phyloP scores from a whole-genome alignment of 441 rosid genomes.

The Populus hybrid region DNA sequence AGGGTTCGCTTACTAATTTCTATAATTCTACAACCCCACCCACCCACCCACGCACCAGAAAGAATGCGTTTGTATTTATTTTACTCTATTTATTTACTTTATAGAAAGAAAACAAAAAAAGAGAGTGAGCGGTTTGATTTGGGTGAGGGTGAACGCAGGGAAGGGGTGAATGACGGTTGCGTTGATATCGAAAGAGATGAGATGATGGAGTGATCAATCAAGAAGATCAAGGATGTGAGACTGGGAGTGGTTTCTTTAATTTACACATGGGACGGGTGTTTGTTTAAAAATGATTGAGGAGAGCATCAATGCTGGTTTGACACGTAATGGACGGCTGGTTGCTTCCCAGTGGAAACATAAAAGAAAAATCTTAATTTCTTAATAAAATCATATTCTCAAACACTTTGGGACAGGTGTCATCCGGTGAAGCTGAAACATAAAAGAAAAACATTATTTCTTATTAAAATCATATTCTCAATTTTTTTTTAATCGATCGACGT shows the following conservation, averaged over 20 bases:
- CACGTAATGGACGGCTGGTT: not conserved
- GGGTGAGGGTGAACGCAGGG: not conserved
- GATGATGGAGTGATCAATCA: not conserved
- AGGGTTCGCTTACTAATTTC: too few relatives aligned
- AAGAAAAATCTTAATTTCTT: too few relatives aligned
- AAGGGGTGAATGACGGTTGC: not conserved
- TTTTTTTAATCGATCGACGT: too few relatives aligned
- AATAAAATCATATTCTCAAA: too few relatives aligned
- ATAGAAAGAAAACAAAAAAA: not conserved
- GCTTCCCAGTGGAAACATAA: not conserved
- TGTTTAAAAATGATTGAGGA: too few relatives aligned
- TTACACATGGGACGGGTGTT: not conserved
- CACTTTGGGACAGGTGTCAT: too few relatives aligned
- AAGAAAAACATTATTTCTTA: too few relatives aligned
- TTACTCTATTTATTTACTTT: not conserved
- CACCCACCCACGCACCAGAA: not conserved
- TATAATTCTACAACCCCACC: not conserved
- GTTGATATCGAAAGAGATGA: not conserved
- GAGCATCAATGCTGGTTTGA: not conserved
- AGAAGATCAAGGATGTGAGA: not conserved
- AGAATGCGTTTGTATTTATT: not conserved
- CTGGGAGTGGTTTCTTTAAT: not conserved
- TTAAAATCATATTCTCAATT: too few relatives aligned
- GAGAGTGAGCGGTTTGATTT: not conserved
- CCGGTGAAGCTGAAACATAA: too few relatives aligned